These are phyloP conservation scores for Phytophthora pistaciae DNA, from an alignment of 352 stramenopile genomes.

Conservation along the genomic window DNA sequence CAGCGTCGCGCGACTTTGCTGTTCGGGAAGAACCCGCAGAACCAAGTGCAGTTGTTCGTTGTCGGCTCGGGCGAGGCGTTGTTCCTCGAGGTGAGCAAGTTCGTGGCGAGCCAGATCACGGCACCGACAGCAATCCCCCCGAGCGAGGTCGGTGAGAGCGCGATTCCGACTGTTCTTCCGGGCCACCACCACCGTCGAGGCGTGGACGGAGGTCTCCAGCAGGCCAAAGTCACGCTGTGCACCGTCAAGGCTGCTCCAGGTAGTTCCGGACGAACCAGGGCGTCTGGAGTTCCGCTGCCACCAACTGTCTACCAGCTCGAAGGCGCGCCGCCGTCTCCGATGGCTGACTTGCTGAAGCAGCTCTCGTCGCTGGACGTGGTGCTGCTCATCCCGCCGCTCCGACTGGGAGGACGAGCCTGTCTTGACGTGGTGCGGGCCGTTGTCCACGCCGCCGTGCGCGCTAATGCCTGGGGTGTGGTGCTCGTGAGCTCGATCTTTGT, in stretches of 20 bases:
- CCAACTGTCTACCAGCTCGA: constrained; percentile 54
- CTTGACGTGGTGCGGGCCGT: constrained; percentile 68
- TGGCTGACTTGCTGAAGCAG: constrained; percentile 66
- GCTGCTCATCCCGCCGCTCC: constrained; percentile 74
- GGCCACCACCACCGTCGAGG: constrained; percentile 9
- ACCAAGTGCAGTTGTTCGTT: constrained; percentile 86
- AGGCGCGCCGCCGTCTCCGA: constrained; percentile 48
- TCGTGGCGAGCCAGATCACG: constrained; percentile 70
- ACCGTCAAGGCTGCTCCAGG: constrained; percentile 63
- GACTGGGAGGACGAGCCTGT: constrained; percentile 53
- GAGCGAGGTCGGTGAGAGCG: constrained; percentile 50
- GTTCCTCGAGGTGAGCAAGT: constrained; percentile 74
- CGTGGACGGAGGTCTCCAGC: constrained; percentile 36
- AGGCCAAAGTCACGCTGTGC: constrained; percentile 78
- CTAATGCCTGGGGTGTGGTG: constrained; percentile 79
- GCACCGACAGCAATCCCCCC: constrained; percentile 42
- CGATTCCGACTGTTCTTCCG: constrained; percentile 51
- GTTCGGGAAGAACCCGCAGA: constrained; percentile 64
- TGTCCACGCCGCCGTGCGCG: constrained; percentile 53
- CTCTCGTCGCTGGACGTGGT: constrained; percentile 74
- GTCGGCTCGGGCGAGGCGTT: constrained; percentile 73
- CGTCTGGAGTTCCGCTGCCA: constrained; percentile 13
- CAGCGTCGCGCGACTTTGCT: constrained; percentile 36
- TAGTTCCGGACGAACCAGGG: constrained; percentile 12
- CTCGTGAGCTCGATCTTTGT: constrained; percentile 78